Evolutionary conservation across 1,139 yeast genomes (phyloP), one percentile per base, ranked within the genome.

Genomic region (Debaryomyces nepalensis): DNA sequence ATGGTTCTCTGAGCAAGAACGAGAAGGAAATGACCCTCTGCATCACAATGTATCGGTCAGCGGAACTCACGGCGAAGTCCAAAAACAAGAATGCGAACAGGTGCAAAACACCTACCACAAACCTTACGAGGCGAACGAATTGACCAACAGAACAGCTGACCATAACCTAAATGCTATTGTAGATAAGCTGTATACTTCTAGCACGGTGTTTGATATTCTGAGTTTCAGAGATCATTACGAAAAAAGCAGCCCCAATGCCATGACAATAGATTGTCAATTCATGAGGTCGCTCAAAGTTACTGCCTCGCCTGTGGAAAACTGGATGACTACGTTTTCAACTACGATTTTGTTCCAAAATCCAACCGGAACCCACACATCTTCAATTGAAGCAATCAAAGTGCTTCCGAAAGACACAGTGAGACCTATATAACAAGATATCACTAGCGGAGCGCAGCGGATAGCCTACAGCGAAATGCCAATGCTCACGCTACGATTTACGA

Each of bases 211-310:
- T 4, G 11, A 23, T 16, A 43, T 45, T 7, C 27, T 46, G 10
- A 37, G 45, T 38, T 47, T 48, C 27, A 38, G 34, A 20, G 24
- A 45, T 15, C 36, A 39, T 37, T 47, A 47, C 37, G 40, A 45
- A 24, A 33, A 34, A 15, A 33, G 40, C 33, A 26, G 31, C 5
- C 51, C 52, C 10, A 37, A 30, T 24, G 53, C 53, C n/a, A 46
- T 49, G 51, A 46, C 53, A 5, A 33, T 48, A 7, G 43, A 49
- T 33, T 44, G 49, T 33, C 39, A 30, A 11, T 37, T 48, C 9
- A 40, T 48, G 41, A 23, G 37, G 9, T 38, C 41, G 4, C 32
- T 47, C 20, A 44, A 46, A 12, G 21, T 27, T 16, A 42, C 42
- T 20, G 37, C 12, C 5, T 11, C 39, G 15, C 33, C 42, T 6